These are phyloP conservation scores for Trichoderma sp. DNA, from an alignment of 2,329 filamentous ascomycete species.

Conservation along the genomic window DNA sequence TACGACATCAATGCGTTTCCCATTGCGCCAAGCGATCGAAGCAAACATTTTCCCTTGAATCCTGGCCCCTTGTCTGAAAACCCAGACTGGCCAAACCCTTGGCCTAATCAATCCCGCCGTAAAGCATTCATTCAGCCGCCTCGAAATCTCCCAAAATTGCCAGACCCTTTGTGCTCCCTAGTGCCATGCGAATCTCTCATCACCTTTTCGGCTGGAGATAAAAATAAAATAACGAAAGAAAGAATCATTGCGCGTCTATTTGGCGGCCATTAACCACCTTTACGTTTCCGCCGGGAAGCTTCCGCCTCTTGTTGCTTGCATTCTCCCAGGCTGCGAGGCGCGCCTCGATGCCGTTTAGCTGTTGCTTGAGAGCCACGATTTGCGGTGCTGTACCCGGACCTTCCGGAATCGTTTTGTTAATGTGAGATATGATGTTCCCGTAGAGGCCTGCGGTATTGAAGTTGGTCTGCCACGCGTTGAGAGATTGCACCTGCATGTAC, in stretches of 20 bases:
- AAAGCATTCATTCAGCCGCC: not conserved
- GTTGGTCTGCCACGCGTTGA: slow-evolving; percentile 51
- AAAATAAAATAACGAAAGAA: not conserved
- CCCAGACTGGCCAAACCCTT: not conserved
- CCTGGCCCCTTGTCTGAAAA: not conserved
- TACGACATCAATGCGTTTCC: not conserved
- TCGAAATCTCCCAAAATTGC: not conserved
- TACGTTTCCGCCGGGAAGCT: not conserved
- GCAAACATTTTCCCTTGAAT: not conserved
- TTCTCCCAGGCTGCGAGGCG: not conserved
- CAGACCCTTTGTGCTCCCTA: not conserved
- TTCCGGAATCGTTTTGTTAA: slow-evolving; percentile 32
- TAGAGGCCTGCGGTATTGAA: slow-evolving; percentile 45
- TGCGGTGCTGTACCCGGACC: slow-evolving; percentile 14
- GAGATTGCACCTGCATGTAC: slow-evolving; percentile 29
- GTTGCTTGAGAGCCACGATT: slow-evolving; percentile 22
- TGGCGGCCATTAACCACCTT: not conserved
- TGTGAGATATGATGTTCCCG: slow-evolving; percentile 39
- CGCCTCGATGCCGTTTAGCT: not conserved
- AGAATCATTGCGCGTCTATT: not conserved
- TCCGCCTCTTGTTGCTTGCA: slow-evolving; percentile 13
- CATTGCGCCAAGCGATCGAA: not conserved
- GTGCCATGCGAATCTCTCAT: not conserved
- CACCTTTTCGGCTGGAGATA: not conserved
- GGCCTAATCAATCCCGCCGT: not conserved